Evolutionary conservation across 768 basidiomycete genomes (phyloP), one percentile per base, ranked within the genome.

Genomic region (Mycena rebaudengoi): DNA sequence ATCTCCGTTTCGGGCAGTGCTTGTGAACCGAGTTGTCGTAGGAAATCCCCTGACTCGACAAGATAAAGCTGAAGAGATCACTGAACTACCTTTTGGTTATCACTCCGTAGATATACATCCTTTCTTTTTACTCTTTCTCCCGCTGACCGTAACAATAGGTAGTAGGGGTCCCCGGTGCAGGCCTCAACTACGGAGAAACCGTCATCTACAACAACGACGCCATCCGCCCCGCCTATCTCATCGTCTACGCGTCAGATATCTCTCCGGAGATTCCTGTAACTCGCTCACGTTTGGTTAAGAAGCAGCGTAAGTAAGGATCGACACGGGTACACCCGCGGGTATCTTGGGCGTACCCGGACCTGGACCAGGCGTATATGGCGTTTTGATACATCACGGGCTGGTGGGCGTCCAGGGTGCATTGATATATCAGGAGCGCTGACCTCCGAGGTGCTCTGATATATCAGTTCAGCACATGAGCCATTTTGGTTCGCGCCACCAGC

Each of bases 161-260:
- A 21, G 75, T 85, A 8, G 89, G 89, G n/a, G 80, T 85, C 63
- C 89, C 88, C n/a, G 89, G 89, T 1, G 76, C 74, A 37, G 86
- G 88, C 70, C 75, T 90, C 49, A 90, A 90, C 70, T 90, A 89
- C 61, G 87, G 87, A 72, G 89, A 90, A 72, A 89, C 86, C 4
- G 87, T 90, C 8, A 87, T 88, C 14, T 90, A 90, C 67, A 69
- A 78, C 43, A 89, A 89, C 68, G 88, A 89, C 65, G 88, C 89
- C 28, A 85, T 89, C 66, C 84, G 88, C 8, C 89, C 89, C 18
- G 87, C 87, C 0, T 91, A 84, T 74, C 78, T 90, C 58, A 73
- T 91, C n/a, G 83, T 89, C 20, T 91, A 90, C 67, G 86, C 85
- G 18, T 44, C 72, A 21, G 45, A 51, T 32, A 73, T 80, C 30